Base-by-base conservation (phyloP, 371 early-diverging fungal species). In the Rhizopus sp. region DNA sequence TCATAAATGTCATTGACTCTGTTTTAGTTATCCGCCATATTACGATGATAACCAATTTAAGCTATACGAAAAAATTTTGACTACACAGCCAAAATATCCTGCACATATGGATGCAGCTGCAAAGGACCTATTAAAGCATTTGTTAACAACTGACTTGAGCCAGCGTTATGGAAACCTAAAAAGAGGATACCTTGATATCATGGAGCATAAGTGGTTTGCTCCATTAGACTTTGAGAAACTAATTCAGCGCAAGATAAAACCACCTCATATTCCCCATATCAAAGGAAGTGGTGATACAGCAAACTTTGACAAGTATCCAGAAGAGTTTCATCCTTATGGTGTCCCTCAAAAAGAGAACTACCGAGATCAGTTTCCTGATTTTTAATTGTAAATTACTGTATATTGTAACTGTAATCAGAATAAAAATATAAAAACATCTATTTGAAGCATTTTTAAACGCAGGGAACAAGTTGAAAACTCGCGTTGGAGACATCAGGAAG, bases 21-120 rank as follows among this genome's bases (percentile, higher is more conserved):
- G 23, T 23, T 23, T 23, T 23, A 46, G 46, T 13, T 59, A 92
- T 65, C 96, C 97, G 35, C 98, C 98, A 12, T 97, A 96, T 81
- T 93, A 91, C 75, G 98, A 94, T 70, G 95, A 96, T 59, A 94
- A 93, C 55, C 87, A 89, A 10, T 85, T 88, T 57, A 88, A 85
- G 10, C 86, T 96, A 42, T 98, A 98, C 75, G 95, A 94, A 78
- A 93, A 92, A 70, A 98, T 98, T 63, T 75, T 95, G 40, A 87
- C 86, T 7, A 91, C 93, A 57, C 89, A 89, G 62, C 78, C 94
- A 17, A 82, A 83, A 63, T 98, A 92, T 69, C 98, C 98, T n/a
- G 72, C 87, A 8, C 92, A 91, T 74, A 89, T 97, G 73, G 93
- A 94, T 70, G 77, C 89, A 3, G 64, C 83, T 32, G 93, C 96